Percentiles rank a stretch among this genome's conserved stretches.
phyloP scores from a whole-genome alignment of 805 yeast genomes.

The Hanseniaspora vineae region DNA sequence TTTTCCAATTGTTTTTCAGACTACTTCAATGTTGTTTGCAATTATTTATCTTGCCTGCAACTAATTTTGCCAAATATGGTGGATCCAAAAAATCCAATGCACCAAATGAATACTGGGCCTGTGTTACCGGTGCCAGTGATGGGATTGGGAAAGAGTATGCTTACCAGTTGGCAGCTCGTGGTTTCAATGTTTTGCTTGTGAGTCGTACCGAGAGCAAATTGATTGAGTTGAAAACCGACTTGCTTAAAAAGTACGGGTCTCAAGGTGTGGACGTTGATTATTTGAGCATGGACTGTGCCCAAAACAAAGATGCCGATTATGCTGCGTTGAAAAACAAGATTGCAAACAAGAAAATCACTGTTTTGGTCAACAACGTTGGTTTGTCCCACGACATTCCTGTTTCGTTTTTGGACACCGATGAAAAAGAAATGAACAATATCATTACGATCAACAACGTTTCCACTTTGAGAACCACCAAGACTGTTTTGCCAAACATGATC shows the following conservation, averaged over 20 bases:
- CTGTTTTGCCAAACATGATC: conserved; percentile 59
- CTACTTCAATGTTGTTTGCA: conserved; percentile 43
- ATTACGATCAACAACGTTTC: conserved; percentile 77
- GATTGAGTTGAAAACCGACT: conserved; percentile 48
- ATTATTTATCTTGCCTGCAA: conserved; percentile 50
- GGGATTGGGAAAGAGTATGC: conserved; percentile 95
- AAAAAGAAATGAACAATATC: conserved; percentile 63
- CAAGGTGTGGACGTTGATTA: conserved; percentile 44
- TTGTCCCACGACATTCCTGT: conserved; percentile 92
- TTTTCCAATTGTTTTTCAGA: conserved; percentile 38
- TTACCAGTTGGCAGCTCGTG: conserved; percentile 68
- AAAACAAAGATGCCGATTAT: conserved; percentile 48
- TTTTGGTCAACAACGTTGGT: conserved; percentile 87
- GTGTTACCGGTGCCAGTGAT: conserved; percentile 93
- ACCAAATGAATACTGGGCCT: conserved; percentile 66
- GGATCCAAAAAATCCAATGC: conserved; percentile 26
- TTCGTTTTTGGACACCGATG: conserved; percentile 72
- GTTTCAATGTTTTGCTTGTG: conserved; percentile 71
- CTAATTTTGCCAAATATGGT: conserved; percentile 55
- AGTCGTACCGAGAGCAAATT: conserved; percentile 77
- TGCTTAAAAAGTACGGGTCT: conserved; percentile 35
- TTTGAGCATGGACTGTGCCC: conserved; percentile 68
- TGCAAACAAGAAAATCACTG: conserved; percentile 46
- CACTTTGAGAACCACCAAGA: conserved; percentile 71
- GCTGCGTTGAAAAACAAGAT: conserved; percentile 32